phyloP scores from a whole-genome alignment of 345 rosid genomes.

The Orychophragmus violaceus region DNA sequence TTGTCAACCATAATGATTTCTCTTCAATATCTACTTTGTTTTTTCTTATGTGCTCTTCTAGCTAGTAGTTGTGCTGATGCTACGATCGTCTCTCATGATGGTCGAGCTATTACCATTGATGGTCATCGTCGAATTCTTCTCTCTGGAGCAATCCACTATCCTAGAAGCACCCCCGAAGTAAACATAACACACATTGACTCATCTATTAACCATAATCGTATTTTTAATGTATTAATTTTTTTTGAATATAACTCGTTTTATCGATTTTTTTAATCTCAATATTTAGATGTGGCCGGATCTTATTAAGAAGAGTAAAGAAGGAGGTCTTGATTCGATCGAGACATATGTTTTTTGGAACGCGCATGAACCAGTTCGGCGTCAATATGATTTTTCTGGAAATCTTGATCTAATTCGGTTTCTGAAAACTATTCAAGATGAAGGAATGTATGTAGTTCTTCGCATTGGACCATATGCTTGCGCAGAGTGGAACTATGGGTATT shows the following conservation, averaged over 20 bases:
- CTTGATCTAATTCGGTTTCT: neutral
- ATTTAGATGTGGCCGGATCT: slow-evolving; percentile 58
- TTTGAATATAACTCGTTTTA: too few species aligned
- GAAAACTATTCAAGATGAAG: neutral
- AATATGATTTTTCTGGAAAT: slow-evolving; percentile 34
- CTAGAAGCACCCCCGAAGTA: slow-evolving; percentile 47
- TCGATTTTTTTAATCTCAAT: too few species aligned
- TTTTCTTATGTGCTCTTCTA: too few species aligned
- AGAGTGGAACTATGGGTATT: neutral
- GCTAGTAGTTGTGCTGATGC: slow-evolving; percentile 12
- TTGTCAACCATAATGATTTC: too few species aligned
- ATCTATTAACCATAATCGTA: too few species aligned
- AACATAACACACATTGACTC: neutral
- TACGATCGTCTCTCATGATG: slow-evolving; percentile 25
- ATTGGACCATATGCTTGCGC: neutral
- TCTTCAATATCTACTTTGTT: too few species aligned
- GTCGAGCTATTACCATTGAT: slow-evolving; percentile 44
- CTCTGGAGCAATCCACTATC: slow-evolving; percentile 47
- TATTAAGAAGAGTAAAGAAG: slow-evolving; percentile 43
- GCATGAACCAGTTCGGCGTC: slow-evolving; percentile 45
- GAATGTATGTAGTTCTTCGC: neutral
- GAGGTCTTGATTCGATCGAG: slow-evolving; percentile 50
- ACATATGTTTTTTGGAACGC: slow-evolving; percentile 53
- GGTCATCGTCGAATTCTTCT: slow-evolving; percentile 39
- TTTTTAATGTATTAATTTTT: too few species aligned